Base-by-base conservation (phyloP, 23 red algal species). In the Gracilaria vermiculophylla region DNA sequence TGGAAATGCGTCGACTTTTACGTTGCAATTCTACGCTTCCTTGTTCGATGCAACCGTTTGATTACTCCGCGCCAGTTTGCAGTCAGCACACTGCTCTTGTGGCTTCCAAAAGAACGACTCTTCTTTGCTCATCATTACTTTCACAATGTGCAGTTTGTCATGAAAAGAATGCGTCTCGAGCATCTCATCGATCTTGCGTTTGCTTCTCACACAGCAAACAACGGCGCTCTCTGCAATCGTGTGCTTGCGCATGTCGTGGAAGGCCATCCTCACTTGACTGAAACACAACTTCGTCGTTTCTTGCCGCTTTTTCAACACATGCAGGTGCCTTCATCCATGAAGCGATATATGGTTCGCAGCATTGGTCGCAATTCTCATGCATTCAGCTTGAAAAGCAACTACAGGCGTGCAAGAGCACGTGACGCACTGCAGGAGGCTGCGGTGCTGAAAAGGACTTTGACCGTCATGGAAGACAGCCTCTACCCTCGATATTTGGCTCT, bases 1-100 rank as follows among this genome's bases (percentile, higher is more conserved):
- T 73, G 67, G 67, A 73, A 36, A 40, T 73, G 67, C 37, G 67
- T 73, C 42, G 67, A 73, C 28, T 73, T 73, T 47, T 73, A 73
- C 40, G 67, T 73, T 48, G 67, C 67, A 0, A 40, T 73, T 48
- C 23, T 73, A 48, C 67, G 67, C 67, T 73, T 45, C 28, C n/a
- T 73, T 23, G 42, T 73, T 15, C 39, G 23, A 37, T 40, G 42
- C 36, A 48, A 73, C 23, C 67, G 67, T 28, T 73, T 73, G 24
- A 16, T 73, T 28, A 73, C 67, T 24, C 67, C 67, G n/a, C 42
- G 39, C 25, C 67, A 73, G 42, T 73, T 73, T 73, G 67, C 67
- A 47, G 40, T 73, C 37, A 73, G 67, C n/a, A 73, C 67, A 5
- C 67, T 3, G 42, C 67, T 73, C 20, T 48, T 73, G 40, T 73